phyloP scores from a whole-genome alignment of 306 rosid species.

The Vachellia collinsii region DNA sequence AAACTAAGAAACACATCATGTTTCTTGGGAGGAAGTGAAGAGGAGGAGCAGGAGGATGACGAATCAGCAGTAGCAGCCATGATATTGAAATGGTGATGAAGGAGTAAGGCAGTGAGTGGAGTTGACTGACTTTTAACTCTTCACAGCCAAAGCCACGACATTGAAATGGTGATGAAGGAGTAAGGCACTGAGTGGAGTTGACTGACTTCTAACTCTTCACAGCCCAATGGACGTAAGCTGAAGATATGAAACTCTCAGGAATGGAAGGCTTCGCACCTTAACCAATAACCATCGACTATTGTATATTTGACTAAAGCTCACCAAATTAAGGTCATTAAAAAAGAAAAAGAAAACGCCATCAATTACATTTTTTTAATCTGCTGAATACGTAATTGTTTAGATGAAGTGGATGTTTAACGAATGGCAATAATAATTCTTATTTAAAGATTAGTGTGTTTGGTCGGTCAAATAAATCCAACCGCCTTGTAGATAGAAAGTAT shows the following conservation, averaged over 20 bases:
- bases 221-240: not conserved
- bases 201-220: not conserved
- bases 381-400: not conserved
- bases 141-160: too few relatives aligned
- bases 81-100: not conserved
- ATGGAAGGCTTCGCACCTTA: not conserved
- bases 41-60: not conserved
- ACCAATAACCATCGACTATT: not conserved
- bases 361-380: not conserved
- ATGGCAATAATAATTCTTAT: not conserved
- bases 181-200: not conserved
- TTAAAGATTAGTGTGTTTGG: not conserved
- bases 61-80: not conserved
- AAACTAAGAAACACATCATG: slow-evolving; percentile 30
- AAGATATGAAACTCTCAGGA: not conserved
- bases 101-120: not conserved
- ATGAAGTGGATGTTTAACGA: not conserved
- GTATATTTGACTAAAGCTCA: not conserved
- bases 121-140: not conserved
- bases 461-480: not conserved
- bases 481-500: too few relatives aligned
- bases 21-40: not conserved
- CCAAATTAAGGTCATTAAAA: not conserved
- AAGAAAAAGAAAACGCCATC: not conserved
- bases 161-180: not conserved